A percentile compares a stretch with the other conserved stretches of the same genome.
Evolutionary conservation across 805 yeast genomes (phyloP).

Genomic region (Schwanniomyces occidentalis): DNA sequence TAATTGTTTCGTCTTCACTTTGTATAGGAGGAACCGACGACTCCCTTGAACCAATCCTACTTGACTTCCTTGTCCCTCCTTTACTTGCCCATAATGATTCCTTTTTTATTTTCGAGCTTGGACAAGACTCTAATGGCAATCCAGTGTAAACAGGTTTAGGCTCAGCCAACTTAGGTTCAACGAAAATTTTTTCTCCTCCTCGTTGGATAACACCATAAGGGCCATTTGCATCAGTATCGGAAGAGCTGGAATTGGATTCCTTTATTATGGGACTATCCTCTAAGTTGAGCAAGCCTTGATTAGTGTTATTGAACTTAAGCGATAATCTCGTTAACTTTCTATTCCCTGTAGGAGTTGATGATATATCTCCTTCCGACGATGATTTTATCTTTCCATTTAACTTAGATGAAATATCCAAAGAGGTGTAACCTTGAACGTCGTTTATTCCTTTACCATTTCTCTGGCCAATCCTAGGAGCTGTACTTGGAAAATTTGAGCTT

Average conservation of each 20-base stretch:
- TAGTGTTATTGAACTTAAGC: not conserved
- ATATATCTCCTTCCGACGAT: too few relatives aligned
- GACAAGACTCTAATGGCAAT: slow-evolving; percentile 66
- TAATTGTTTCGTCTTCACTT: slow-evolving; percentile 12
- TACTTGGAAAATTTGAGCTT: too few relatives aligned
- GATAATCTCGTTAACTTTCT: too few relatives aligned
- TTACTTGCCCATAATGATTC: slow-evolving; percentile 55
- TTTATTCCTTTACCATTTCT: too few relatives aligned
- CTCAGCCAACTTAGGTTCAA: slow-evolving; percentile 59
- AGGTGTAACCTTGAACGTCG: too few relatives aligned
- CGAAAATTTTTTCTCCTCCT: slow-evolving; percentile 32
- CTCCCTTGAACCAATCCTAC: slow-evolving; percentile 7
- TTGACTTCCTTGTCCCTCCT: slow-evolving; percentile 14
- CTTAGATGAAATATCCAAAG: too few relatives aligned
- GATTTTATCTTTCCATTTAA: too few relatives aligned
- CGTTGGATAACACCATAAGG: slow-evolving; percentile 10
- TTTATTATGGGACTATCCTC: slow-evolving; percentile 11
- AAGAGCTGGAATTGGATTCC: too few relatives aligned
- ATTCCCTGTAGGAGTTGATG: too few relatives aligned
- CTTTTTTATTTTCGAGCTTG: slow-evolving; percentile 57
- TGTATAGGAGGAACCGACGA: slow-evolving; percentile 13
- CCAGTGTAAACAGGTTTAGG: slow-evolving; percentile 70
- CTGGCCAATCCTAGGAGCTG: too few relatives aligned
- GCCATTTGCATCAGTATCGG: slow-evolving; percentile 1
- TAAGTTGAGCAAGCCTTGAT: not conserved